Evolutionary conservation across 176 grass and related monocot species (phyloP).

Genomic region (Aegilops bicornis): DNA sequence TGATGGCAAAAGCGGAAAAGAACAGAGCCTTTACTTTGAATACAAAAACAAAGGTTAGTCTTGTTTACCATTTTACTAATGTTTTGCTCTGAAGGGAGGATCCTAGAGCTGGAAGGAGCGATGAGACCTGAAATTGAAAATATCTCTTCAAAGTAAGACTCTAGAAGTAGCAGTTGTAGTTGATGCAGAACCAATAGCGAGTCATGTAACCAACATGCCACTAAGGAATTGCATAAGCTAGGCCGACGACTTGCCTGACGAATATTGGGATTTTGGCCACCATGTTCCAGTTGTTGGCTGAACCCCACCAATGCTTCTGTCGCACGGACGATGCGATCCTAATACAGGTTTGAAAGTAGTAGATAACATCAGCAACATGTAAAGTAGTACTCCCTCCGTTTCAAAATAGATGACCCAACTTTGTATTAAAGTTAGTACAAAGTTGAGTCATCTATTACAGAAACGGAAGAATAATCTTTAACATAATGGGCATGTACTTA

Average conservation of each 20-base stretch:
- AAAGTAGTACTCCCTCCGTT: too few species aligned
- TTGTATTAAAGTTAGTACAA: too few species aligned
- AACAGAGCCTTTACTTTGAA: not conserved
- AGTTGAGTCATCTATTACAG: too few species aligned
- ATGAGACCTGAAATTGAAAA: slow-evolving; percentile 30
- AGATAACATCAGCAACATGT: not conserved
- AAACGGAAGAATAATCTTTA: too few species aligned
- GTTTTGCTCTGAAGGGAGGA: not conserved
- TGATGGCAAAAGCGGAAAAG: not conserved
- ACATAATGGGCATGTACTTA: slow-evolving; percentile 15
- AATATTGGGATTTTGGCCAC: slow-evolving; percentile 16
- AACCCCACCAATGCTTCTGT: slow-evolving; percentile 57
- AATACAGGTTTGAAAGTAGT: not conserved
- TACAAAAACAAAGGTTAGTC: too few species aligned
- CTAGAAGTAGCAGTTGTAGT: not conserved
- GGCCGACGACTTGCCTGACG: slow-evolving; percentile 34
- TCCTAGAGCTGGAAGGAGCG: not conserved
- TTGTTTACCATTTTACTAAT: not conserved
- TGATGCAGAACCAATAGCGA: not conserved
- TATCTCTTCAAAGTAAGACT: not conserved
- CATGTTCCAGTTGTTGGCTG: slow-evolving; percentile 43
- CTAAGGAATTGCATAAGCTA: not conserved
- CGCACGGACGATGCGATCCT: slow-evolving; percentile 63
- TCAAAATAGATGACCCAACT: too few species aligned
- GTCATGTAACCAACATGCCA: not conserved